Evolutionary conservation across 768 basidiomycete species (phyloP).

Genomic region (Lentinula guzmanii): DNA sequence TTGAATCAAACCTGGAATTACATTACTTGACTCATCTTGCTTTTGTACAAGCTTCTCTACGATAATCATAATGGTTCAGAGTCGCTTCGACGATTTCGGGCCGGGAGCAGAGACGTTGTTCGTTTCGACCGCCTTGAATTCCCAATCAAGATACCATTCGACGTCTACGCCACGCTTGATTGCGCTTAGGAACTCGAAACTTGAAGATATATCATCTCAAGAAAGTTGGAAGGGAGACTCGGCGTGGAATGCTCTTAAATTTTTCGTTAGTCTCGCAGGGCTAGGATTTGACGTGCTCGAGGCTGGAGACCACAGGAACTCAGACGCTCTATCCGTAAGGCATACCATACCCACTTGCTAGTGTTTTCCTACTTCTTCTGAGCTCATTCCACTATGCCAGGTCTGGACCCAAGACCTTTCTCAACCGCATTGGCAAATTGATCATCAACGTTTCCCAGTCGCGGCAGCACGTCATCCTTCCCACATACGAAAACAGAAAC

Average conservation of each 20-base stretch:
- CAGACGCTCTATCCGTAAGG: neutral
- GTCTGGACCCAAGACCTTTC: neutral
- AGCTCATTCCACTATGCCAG: too few relatives aligned
- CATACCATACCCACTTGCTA: neutral
- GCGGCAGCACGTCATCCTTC: constrained; percentile 43
- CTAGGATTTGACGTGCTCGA: constrained; percentile 11
- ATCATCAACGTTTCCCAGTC: constrained; percentile 25
- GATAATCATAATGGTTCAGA: neutral
- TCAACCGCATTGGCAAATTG: neutral
- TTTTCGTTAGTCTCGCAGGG: constrained; percentile 22
- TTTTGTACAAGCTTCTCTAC: constrained; percentile 3
- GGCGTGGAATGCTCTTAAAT: constrained; percentile 19
- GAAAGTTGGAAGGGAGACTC: constrained; percentile 19
- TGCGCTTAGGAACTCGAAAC: constrained; percentile 25
- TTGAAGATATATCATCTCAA: constrained; percentile 15
- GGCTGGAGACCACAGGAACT: neutral
- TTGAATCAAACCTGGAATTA: neutral
- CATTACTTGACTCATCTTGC: neutral
- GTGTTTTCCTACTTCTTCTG: neutral
- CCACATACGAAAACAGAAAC: constrained; percentile 23
- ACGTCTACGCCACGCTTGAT: constrained; percentile 23
- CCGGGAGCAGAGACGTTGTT: neutral
- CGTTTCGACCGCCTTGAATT: neutral
- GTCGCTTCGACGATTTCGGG: neutral
- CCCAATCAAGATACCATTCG: constrained; percentile 16